Evolutionary conservation across 2,329 filamentous ascomycete species (phyloP), one percentile per base, ranked within the genome.

Genomic region (Penicillium sp.): DNA sequence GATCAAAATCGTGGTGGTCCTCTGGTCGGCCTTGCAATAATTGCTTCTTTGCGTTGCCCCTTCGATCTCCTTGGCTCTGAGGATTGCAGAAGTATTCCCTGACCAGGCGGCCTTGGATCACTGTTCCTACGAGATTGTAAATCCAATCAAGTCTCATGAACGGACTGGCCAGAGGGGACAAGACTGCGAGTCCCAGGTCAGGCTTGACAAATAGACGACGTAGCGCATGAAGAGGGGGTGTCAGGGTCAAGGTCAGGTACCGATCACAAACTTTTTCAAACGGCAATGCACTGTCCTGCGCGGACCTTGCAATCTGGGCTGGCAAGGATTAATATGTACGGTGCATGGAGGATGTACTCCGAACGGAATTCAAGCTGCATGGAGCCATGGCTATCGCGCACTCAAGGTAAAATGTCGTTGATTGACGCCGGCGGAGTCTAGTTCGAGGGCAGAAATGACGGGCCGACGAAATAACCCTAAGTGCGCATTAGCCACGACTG

Each of bases 221-320:
- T 28, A 25, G 37, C 31, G 20, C 37, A 39, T 10, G 48, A 25
- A 55, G 22, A 43, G 59, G 56, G 7, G 58, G 38, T 57, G 59
- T 55, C 60, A 54, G 60, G 55, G 50, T 59, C 37, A 54, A 62
- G 55, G 63, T 43, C 66, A 69, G 67, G 66, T 64, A 69, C 65
- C 60, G 62, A 63, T 65, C 59, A 55, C 28, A 31, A 37, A 54
- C n/a, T 57, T 43, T 43, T 52, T 50, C 41, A 53, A 55, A 48
- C 42, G 35, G 52, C 45, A 56, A 31, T 55, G 52, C 56, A 53
- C 48, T 15, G 31, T 28, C 42, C 34, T 39, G 47, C 31, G 38
- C n/a, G 35, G 48, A 35, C 45, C 51, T 49, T 61, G 34, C 37
- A 52, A 43, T 53, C 48, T 53, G 51, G 55, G 37, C 55, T 28